Evolutionary conservation across 352 stramenopile genomes (phyloP), one percentile per base, ranked within the genome.

Genomic region (Globisporangium paddicum): DNA sequence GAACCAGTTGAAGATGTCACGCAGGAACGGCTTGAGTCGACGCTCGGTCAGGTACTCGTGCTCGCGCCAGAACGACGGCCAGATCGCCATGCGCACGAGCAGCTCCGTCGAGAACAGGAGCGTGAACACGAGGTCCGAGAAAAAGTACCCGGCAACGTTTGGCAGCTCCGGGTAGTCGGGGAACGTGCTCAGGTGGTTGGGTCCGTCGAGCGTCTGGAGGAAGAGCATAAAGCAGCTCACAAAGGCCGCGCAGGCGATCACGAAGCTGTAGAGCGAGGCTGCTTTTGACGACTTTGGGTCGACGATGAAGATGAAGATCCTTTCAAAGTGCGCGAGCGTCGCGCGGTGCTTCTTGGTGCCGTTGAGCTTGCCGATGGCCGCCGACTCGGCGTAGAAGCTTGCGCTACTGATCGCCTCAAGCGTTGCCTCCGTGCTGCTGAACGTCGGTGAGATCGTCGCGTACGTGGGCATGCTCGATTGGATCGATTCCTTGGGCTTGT

Each of bases 1-100:
- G 49, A 92, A 92, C 82, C 79, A 92, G 60, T 92, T 92, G 72
- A 92, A 91, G 42, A 84, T 73, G 57, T 91, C 81, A 0, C 66
- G 64, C n/a, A 87, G 62, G 41, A 89, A 91, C 9, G 81, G 81
- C 34, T 82, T 79, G 23, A 91, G 61, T 3, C 81, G 73, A 13
- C 76, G 79, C 55, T 88, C 75, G 0, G 67, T 80, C 8, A 91
- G 65, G 64, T 88, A 87, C 25, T 91, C 79, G 60, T 85, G 75
- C 18, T 91, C 75, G 7, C 70, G 63, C 81, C 81, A 91, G 46
- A 91, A 55, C 6, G 79, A 89, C 19, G 81, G 81, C 81, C 81
- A 91, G 60, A 91, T 89, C 49, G 74, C 18, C 44, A 89, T 67
- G 10, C 81, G 81, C 48, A 89, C 69, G 64, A 91, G 66, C 30